Base-by-base conservation (phyloP, 2,329 filamentous ascomycete species). In the Metarhizium humberi region DNA sequence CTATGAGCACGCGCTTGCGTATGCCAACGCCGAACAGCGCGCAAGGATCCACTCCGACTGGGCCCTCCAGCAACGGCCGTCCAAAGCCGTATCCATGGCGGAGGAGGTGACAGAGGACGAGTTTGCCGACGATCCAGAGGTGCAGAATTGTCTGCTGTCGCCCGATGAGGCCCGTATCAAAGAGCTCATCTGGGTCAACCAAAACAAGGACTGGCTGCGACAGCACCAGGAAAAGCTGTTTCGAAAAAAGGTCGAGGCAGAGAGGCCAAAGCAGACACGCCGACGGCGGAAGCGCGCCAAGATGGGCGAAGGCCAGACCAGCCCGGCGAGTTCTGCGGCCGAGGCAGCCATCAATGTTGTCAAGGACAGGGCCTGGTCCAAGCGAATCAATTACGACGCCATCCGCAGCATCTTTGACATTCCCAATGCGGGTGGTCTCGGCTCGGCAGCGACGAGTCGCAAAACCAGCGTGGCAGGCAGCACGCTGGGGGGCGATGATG, bases 171-270 rank as follows among this genome's bases (percentile, higher is more conserved):
- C 86, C 2, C 81, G 81, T 38, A 82, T 91, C 66, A 97, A 96
- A 69, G 92, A 96, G 69, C 84, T 85, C 57, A 88, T 97, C 53
- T 99, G 94, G 94, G 85, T 95, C 47, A 92, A 92, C 57, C 86
- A 92, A 67, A 97, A 99, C 70, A 91, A 94, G 67, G 90, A 95
- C 61, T 99, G 92, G 81, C 78, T 99, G 43, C 88, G 92, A 8
- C 81, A 85, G 51, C 87, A 95, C 66, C 91, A 96, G 66, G 84
- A 88, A 57, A 95, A 94, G 69, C 78, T 87, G 6, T 86, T 95
- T 55, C 82, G 87, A 43, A 81, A 85, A 57, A 89, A 91, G 69
- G 74, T 82, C 58, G 81, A 80, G 57, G 78, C 77, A 10, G 78
- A 72, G 63, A 75, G 69, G 60, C 79, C 75, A 55, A 88, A 78